Evolutionary conservation across 2,329 filamentous ascomycete genomes (phyloP), one percentile per base, ranked within the genome.

Genomic region (Endoconidiophora polonica): DNA sequence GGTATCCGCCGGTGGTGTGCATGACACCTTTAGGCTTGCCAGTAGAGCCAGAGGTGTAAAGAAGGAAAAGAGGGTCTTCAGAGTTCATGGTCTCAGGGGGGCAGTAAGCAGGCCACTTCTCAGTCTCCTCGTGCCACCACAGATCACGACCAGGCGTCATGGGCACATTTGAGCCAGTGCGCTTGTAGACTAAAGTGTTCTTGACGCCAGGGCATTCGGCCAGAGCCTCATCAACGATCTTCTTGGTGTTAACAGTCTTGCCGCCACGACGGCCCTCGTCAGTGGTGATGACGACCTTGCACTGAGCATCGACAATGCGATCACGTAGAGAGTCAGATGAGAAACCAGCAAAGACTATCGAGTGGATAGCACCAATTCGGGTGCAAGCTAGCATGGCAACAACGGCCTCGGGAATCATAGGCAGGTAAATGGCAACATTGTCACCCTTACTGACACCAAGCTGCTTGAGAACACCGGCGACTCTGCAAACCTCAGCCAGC

Each of bases 101-200:
- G 61, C 93, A 81, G 73, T 96, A 96, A 59, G 79, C 74, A 56
- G 91, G 91, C 77, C 86, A 96, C 72, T 95, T 96, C 65, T 93
- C 86, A 50, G 90, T 81, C 74, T 96, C 90, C 70, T 96, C 91
- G 66, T 96, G 87, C 91, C 91, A 98, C 91, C 91, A 98, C 62
- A 78, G 74, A 66, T 98, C 91, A 60, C 91, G 81, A 57, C 86
- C 87, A 57, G 77, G 68, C 48, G 86, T 94, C 84, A 83, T 90
- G 56, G 90, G 88, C 18, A 96, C 81, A 48, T 95, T 87, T 45
- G 87, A 37, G 48, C 90, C 90, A 37, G 91, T 98, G 59, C 91
- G 84, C 76, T 94, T 90, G 74, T 81, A 96, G 51, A 98, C 91
- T 38, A 98, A 73, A 58, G 86, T 85, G 65, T 84, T 79, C 40